A percentile compares a stretch with the other conserved stretches of the same genome.
phyloP scores from a whole-genome alignment of 2,329 filamentous ascomycete genomes.

The Pseudonectria buxi region DNA sequence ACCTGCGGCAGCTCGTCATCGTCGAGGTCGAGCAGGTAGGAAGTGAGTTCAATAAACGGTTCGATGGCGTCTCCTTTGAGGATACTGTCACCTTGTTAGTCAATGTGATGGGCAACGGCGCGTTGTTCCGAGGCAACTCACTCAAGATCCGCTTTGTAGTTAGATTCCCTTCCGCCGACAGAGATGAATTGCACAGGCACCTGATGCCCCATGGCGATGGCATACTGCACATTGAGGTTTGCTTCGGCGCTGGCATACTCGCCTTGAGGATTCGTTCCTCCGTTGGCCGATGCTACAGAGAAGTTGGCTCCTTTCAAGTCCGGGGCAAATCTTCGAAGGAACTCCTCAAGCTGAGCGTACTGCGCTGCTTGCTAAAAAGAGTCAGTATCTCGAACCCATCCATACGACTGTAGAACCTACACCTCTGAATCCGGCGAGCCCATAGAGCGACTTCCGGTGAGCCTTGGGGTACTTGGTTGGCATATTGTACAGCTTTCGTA shows the following conservation, averaged over 20 bases:
- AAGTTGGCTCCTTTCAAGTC: conserved; percentile 48
- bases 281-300: conserved; percentile 49
- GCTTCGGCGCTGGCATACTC: conserved; percentile 26
- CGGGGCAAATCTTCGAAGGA: conserved; percentile 47
- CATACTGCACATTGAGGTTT: conserved; percentile 33
- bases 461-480: conserved; percentile 44
- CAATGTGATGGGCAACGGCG: neutral
- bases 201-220: conserved; percentile 26
- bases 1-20: conserved; percentile 53
- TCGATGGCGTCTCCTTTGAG: conserved; percentile 44
- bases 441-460: conserved; percentile 55
- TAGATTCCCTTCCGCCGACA: conserved; percentile 24
- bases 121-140: conserved; percentile 13
- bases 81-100: conserved; percentile 11
- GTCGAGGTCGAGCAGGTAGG: conserved; percentile 49
- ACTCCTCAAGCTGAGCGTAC: conserved; percentile 47
- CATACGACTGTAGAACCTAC: conserved; percentile 15
- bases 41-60: conserved; percentile 58
- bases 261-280: conserved; percentile 45
- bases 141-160: conserved; percentile 29
- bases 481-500: conserved; percentile 39
- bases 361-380: conserved; percentile 40
- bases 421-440: conserved; percentile 45
- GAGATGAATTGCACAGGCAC: conserved; percentile 29
- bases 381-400: conserved; percentile 3